These are phyloP conservation scores for Cucumis melo DNA, from an alignment of 306 rosid species.

Conservation along the genomic window DNA sequence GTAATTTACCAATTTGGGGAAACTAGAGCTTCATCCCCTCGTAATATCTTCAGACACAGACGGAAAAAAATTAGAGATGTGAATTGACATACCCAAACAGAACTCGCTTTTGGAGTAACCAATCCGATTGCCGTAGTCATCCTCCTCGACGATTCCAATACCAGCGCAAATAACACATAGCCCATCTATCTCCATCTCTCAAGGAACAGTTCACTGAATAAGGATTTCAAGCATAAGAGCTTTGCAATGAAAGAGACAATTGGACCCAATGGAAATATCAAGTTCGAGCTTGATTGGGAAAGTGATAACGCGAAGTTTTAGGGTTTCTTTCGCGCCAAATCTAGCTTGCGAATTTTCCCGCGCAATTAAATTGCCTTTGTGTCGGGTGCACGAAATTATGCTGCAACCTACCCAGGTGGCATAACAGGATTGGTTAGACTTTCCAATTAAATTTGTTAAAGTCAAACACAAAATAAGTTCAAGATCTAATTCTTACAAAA, in stretches of 20 bases:
- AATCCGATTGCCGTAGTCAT: slow-evolving; percentile 38
- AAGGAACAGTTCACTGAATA: background rate
- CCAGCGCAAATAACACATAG: slow-evolving; percentile 66
- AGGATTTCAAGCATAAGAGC: background rate
- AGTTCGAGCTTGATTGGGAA: background rate
- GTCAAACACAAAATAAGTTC: too few relatives aligned
- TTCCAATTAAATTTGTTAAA: too few relatives aligned
- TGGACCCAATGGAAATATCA: background rate
- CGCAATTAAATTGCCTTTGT: background rate
- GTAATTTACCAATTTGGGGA: background rate
- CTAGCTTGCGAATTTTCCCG: background rate
- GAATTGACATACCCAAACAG: slow-evolving; percentile 45
- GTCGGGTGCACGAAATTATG: too few relatives aligned
- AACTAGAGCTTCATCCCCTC: background rate
- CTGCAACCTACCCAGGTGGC: too few relatives aligned
- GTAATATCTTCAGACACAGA: background rate
- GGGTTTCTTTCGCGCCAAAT: slow-evolving; percentile 1
- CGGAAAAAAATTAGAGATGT: background rate
- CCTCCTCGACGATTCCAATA: slow-evolving; percentile 47
- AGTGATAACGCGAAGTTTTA: background rate
- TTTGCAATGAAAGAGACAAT: background rate
- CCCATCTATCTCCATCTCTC: slow-evolving; percentile 56
- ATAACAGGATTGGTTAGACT: too few relatives aligned
- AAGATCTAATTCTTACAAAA: too few relatives aligned
- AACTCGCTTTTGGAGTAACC: slow-evolving; percentile 52